Conservation (phyloP, 345 rosid species). For the Bruguiera sexangula region DNA sequence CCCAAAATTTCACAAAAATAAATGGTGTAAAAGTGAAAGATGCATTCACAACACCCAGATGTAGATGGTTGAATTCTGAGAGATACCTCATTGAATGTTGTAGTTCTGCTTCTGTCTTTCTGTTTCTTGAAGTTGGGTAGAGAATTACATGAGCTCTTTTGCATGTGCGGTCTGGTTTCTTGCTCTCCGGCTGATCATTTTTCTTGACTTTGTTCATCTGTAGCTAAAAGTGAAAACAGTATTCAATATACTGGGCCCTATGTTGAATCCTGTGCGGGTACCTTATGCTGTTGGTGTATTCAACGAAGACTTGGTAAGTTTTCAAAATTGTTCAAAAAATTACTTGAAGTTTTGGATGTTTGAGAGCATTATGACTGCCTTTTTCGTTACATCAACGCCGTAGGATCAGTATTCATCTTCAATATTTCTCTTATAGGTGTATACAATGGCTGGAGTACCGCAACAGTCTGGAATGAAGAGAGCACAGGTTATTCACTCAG, state of each 20-base stretch:
- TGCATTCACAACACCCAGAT: not conserved
- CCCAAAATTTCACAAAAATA: not conserved
- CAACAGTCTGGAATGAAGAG: constrained; percentile 89
- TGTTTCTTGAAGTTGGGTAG: not conserved
- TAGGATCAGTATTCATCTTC: not conserved
- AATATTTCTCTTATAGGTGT: constrained; percentile 45
- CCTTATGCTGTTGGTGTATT: constrained; percentile 89
- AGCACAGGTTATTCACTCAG: constrained; percentile 91
- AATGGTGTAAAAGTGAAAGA: not conserved
- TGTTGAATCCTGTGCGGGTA: constrained; percentile 85
- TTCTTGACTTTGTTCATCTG: not conserved
- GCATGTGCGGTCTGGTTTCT: not conserved
- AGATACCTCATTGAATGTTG: too few species aligned
- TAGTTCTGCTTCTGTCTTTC: too few species aligned
- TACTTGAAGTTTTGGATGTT: too few species aligned
- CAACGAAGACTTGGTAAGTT: constrained; percentile 63
- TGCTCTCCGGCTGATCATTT: not conserved
- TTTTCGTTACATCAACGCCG: not conserved
- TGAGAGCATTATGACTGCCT: too few species aligned
- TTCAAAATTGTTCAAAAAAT: too few species aligned
- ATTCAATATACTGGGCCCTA: constrained; percentile 82
- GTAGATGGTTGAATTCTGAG: too few species aligned
- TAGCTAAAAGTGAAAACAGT: constrained; percentile 75
- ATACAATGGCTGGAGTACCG: constrained; percentile 85
- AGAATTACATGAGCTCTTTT: not conserved